Conservation (phyloP, 225 moss, liverwort and hornwort species). For the Antitrichia curtipendula region DNA sequence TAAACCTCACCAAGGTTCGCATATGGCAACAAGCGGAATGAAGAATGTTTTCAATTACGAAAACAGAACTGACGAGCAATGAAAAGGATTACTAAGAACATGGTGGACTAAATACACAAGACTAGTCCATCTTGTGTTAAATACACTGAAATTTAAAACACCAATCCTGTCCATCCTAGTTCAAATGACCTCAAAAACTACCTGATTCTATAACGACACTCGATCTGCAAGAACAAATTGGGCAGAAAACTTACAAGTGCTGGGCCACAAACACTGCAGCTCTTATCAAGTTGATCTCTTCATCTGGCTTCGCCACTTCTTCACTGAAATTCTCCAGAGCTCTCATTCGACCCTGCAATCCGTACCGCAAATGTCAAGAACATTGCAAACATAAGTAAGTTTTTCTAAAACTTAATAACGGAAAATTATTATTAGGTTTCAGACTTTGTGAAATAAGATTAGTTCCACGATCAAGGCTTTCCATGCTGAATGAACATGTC, state of each 20-base stretch:
- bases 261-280: conserved; percentile 49
- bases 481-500: neutral
- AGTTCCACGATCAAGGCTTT: neutral
- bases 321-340: conserved; percentile 40
- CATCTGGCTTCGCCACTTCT: conserved; percentile 47
- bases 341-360: conserved; percentile 44
- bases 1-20: neutral
- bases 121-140: neutral
- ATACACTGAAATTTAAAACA: neutral
- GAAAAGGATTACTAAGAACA: neutral
- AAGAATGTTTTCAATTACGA: neutral
- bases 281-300: conserved; percentile 43
- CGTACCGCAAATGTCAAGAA: neutral
- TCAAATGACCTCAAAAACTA: neutral
- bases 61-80: neutral
- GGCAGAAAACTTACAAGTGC: conserved; percentile 33
- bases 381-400: neutral
- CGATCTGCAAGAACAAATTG: neutral
- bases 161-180: neutral
- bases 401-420: neutral
- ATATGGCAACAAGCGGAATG: neutral
- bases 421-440: neutral
- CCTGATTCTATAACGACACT: neutral
- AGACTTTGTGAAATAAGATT: neutral
- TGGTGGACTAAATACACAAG: neutral